phyloP scores from a whole-genome alignment of 2,329 filamentous ascomycete genomes.

The Xylariaceae sp. region DNA sequence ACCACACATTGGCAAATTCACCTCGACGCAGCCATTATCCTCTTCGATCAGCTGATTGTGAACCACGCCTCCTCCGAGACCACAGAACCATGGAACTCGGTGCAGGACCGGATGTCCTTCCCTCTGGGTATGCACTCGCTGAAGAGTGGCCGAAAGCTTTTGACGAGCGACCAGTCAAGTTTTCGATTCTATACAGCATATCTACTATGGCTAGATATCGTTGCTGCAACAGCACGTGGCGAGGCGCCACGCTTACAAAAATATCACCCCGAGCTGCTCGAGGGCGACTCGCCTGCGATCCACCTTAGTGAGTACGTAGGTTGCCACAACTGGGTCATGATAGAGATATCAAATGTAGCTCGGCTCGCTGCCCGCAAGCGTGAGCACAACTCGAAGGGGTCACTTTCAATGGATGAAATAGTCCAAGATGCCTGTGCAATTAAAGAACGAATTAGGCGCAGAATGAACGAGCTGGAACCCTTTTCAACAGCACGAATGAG shows the following conservation, averaged over 20 bases:
- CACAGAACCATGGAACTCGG: conserved; percentile 32
- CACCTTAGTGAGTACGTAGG: conserved; percentile 51
- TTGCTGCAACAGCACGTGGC: conserved; percentile 45
- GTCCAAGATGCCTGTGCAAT: conserved; percentile 19
- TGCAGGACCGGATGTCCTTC: conserved; percentile 25
- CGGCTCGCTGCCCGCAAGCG: conserved; percentile 54
- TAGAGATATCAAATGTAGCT: conserved; percentile 51
- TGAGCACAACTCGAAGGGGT: conserved; percentile 38
- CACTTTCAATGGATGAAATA: conserved; percentile 37
- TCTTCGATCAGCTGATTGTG: conserved; percentile 45
- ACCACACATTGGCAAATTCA: conserved; percentile 49
- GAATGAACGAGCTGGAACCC: conserved; percentile 6
- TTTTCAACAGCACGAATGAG: background rate
- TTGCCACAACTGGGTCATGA: conserved; percentile 53
- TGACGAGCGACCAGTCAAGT: conserved; percentile 44
- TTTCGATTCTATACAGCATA: conserved; percentile 45
- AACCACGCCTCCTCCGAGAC: conserved; percentile 15
- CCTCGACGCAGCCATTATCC: conserved; percentile 45
- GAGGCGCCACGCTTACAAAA: conserved; percentile 38
- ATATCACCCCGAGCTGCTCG: conserved; percentile 39
- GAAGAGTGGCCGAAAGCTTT: conserved; percentile 31
- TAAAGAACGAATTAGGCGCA: conserved; percentile 11
- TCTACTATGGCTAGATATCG: conserved; percentile 47
- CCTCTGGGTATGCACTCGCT: conserved; percentile 7
- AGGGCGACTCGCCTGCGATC: conserved; percentile 32